These are phyloP conservation scores for Bretschneidera sinensis DNA, from an alignment of 345 rosid genomes.

Conservation along the genomic window DNA sequence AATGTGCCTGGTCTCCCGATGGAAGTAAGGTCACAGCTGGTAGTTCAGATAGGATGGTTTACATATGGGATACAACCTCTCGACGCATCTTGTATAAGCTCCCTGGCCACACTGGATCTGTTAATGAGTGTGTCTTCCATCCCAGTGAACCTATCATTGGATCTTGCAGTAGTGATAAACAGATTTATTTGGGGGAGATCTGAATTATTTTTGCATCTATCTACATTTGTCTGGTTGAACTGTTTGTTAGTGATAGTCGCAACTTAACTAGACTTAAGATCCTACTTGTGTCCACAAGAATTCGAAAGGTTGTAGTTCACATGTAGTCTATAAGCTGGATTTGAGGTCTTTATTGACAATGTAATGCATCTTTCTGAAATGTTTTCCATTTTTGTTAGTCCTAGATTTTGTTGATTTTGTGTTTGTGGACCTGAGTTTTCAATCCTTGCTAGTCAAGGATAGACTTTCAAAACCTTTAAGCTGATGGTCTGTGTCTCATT, in stretches of 20 bases:
- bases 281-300: not conserved
- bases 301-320: slow-evolving; percentile 10
- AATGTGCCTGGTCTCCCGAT: slow-evolving; percentile 92
- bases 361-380: slow-evolving; percentile 4
- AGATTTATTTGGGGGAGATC: slow-evolving; percentile 89
- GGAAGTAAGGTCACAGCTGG: slow-evolving; percentile 97
- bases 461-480: no score
- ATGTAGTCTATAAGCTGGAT: slow-evolving; percentile 7
- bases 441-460: no score
- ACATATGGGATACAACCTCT: slow-evolving; percentile 92
- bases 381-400: no score
- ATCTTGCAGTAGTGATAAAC: slow-evolving; percentile 94
- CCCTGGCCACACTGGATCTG: slow-evolving; percentile 93
- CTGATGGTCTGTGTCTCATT: no score
- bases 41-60: slow-evolving; percentile 93
- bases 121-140: slow-evolving; percentile 83
- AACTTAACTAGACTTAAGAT: not conserved
- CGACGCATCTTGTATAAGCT: slow-evolving; percentile 85
- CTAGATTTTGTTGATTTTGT: no score
- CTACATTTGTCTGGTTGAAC: not conserved
- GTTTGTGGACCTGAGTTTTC: no score
- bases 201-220: slow-evolving; percentile 21
- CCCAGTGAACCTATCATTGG: slow-evolving; percentile 86
- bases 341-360: slow-evolving; percentile 2
- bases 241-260: not conserved